Base-by-base conservation (phyloP, 2,329 filamentous ascomycete species). In the Xylariaceae sp. region DNA sequence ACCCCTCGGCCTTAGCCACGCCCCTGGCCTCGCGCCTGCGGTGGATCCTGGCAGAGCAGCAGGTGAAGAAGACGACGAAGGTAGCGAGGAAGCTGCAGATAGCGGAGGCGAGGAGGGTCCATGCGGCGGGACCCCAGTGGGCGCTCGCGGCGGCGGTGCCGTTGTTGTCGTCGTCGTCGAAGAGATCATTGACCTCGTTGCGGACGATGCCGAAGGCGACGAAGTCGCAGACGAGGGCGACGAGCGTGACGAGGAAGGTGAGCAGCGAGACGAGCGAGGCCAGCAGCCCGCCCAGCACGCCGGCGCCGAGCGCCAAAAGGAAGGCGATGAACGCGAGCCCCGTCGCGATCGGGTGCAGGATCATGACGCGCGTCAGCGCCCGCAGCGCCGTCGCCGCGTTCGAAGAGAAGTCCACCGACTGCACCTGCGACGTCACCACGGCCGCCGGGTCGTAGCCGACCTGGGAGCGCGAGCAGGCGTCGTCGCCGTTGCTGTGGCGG, bases 11-110 rank as follows among this genome's bases (percentile, higher is more conserved):
- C 62, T 69, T 69, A n/a, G 55, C 41, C 3, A 19, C 19, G 18
- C 6, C 26, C 26, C 53, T 53, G 20, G 52, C 54, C 63, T 71
- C 71, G 59, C 74, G 73, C 41, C 71, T 68, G 57, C 72, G 71
- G 63, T 74, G 74, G 63, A 75, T 44, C n/a, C 81, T 74, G 7
- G 77, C 75, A 52, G 78, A 79, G 73, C 81, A 87, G 78, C 85
- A 88, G 6, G 83, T 84, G 62, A 87, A 75, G 64, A 89, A 81
- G 54, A 88, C 78, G 48, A 88, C 63, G 50, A 85, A 59, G 19
- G 80, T 79, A 7, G 79, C 85, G 21, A 87, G 55, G 50, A 88
- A 77, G 19, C 80, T 74, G 63, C 78, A 76, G 56, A 86, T 73
- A 59, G 82, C 82, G 1, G 81, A 79, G 7, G 74, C 84, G 14